Conservation (phyloP, 2,329 filamentous ascomycete genomes). For the Cladosporium velox region DNA sequence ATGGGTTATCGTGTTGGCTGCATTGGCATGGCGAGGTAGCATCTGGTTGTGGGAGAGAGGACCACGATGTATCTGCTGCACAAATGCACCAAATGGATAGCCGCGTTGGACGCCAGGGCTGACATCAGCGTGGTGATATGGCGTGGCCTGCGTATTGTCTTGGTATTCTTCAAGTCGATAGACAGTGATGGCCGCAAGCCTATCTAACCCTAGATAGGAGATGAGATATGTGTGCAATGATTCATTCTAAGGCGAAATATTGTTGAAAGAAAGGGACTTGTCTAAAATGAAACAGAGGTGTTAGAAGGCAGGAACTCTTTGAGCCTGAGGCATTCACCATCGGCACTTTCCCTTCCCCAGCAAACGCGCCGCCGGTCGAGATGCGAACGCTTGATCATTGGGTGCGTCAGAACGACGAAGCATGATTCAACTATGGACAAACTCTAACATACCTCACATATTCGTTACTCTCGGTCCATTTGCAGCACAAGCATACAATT, state of each 20-base stretch:
- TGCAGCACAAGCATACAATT: background rate
- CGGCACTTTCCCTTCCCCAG: background rate
- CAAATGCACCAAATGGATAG: background rate
- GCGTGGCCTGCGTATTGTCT: background rate
- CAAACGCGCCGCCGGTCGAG: background rate
- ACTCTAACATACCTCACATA: background rate
- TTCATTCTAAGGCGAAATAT: background rate
- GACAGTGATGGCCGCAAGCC: background rate
- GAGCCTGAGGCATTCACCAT: background rate
- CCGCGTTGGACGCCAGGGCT: background rate
- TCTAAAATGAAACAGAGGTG: background rate
- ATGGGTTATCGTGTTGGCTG: background rate
- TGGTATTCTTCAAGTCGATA: background rate
- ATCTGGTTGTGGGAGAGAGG: background rate
- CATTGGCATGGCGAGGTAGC: background rate
- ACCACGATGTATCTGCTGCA: background rate
- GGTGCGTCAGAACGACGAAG: slow-evolving; percentile 1
- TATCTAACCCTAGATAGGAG: background rate
- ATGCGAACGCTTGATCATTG: background rate
- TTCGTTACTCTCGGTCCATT: background rate
- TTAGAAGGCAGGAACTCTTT: no score
- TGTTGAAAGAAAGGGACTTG: background rate
- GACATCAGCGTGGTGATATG: background rate
- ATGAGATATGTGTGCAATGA: background rate
- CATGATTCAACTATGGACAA: slow-evolving; percentile 2